Base-by-base conservation (phyloP, 2,329 filamentous ascomycete species). In the Nannizzia gypsea region DNA sequence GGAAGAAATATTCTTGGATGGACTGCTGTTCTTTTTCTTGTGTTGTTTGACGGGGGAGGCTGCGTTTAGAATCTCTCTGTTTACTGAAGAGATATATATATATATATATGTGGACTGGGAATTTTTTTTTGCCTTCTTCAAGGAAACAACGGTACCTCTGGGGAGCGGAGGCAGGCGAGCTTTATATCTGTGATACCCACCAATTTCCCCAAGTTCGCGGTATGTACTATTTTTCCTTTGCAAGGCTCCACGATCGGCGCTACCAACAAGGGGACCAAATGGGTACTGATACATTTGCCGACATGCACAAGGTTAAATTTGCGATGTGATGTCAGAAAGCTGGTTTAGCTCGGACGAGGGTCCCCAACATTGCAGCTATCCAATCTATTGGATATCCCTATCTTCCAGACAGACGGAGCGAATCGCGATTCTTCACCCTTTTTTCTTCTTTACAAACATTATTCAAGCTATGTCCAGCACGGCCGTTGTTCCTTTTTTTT, bases 121-220 rank as follows among this genome's bases (percentile, higher is more conserved):
- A 42, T n/a, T 24, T 28, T 50, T 31, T 31, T 52, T 52, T 28
- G 22, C 48, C 22, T 52, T 31, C 26, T 2, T 52, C 48, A 52
- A 31, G 17, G 26, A 31, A 52, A 52, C 48, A 52, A 36, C 26
- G 24, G 22, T 52, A 28, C 48, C 22, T 52, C 9, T 52, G 24
- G 48, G 24, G n/a, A n/a, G 48, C 48, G 48, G 48, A 52, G 26
- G 48, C 22, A 26, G 48, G 13, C 26, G 48, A 52, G 48, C 48
- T 52, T 52, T 52, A 52, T 52, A 52, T 52, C 48, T 52, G 48
- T 52, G 48, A 52, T 52, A 52, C 48, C 48, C 48, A 52, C 48
- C 48, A 52, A 31, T 28, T 52, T 52, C 48, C 26, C 48, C 48
- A 26, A 28, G 48, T 28, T 52, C 48, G 48, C 22, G 26, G 48